Evolutionary conservation across 805 yeast genomes (phyloP), one percentile per base, ranked within the genome.

Genomic region (Candida insectorum): DNA sequence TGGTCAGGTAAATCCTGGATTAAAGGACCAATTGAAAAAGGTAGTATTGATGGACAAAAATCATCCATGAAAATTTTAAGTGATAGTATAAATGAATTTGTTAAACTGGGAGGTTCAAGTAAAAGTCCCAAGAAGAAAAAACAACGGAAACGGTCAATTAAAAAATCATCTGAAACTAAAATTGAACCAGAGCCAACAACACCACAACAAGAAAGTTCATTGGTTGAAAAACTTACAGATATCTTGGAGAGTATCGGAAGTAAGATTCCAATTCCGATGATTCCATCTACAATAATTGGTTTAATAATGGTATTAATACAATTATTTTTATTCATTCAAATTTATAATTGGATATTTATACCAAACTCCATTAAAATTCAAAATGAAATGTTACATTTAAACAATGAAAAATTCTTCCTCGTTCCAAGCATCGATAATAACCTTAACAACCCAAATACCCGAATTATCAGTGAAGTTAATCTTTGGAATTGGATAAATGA

Each of bases 1-100:
- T 85, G 94, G 94, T 59, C 79, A 1, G 85, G 81, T 6, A 80
- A 79, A 43, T 79, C 87, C 29, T 83, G 91, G 89, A 73, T 85
- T 40, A 82, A 80, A 52, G 73, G 79, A 16, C 81, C 86, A 0
- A 78, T 85, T 39, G 93, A 85, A 49, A 81, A 73, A 36, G 87
- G 85, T 33, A 69, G 88, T 2, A 73, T 79, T 43, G 77, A 77
- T 25, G 93, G 91, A 7, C 89, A 85, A 40, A 74, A 73, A 36
- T 79, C 77, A 5, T 72, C 82, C 0, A 64, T 80, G 44, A 67
- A 62, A 24, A 61, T 64, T 2, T 41, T 79, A 45, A 59, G 77
- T 6, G 63, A 58, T 8, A 77, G 73, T 34, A 43, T 82, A 26
- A 70, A 62, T 40, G 56, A 54, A 15, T 60, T 65, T 19, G 40